These are phyloP conservation scores for Didymella glomerata DNA, from an alignment of 2,329 filamentous ascomycete species.

Conservation along the genomic window DNA sequence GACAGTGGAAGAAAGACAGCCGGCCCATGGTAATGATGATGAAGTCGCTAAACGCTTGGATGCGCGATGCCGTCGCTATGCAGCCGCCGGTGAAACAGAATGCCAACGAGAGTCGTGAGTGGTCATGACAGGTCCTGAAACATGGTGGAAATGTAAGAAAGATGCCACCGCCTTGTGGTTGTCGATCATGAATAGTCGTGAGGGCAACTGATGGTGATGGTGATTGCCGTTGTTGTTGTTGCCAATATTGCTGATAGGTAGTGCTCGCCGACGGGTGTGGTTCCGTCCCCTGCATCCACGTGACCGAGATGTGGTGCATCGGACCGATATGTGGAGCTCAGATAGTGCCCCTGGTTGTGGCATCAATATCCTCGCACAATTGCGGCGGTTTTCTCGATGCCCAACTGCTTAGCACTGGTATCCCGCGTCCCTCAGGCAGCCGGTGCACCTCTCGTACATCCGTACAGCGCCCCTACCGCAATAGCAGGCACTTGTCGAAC, in stretches of 20 bases:
- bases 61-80: conserved; percentile 50
- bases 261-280: background rate
- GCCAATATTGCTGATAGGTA: background rate
- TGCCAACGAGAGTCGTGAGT: conserved; percentile 33
- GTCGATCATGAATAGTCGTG: background rate
- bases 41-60: conserved; percentile 47
- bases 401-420: conserved; percentile 37
- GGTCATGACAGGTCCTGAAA: conserved; percentile 1
- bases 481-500: conserved; percentile 41
- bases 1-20: conserved; percentile 17
- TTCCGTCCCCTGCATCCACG: background rate
- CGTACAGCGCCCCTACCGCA: conserved; percentile 52
- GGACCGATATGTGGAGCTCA: background rate
- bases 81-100: conserved; percentile 32
- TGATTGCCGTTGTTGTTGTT: background rate
- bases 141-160: background rate
- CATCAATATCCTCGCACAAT: background rate
- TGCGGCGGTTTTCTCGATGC: background rate
- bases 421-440: conserved; percentile 54
- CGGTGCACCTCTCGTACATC: conserved; percentile 54
- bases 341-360: background rate
- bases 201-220: background rate
- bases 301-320: background rate
- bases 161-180: background rate
- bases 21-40: conserved; percentile 23